Percentiles rank a stretch among this genome's conserved stretches.
phyloP scores from a whole-genome alignment of 2,329 filamentous ascomycete genomes.

The Aspergillus sp. region DNA sequence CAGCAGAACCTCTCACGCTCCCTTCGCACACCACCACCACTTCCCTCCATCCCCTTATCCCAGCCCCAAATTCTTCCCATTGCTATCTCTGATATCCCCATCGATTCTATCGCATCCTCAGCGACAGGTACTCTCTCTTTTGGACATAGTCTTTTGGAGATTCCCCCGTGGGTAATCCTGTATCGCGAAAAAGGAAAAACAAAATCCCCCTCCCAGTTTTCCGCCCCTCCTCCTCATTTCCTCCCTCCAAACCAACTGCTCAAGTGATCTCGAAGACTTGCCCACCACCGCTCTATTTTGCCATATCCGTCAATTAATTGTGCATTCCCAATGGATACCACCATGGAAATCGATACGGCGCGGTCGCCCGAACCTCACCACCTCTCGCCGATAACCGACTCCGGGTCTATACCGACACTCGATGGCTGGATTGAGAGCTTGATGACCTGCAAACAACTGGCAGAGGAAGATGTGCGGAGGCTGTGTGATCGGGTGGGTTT shows the following conservation, averaged over 20 bases:
- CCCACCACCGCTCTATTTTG: constrained; percentile 7
- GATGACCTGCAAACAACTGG: constrained; percentile 97
- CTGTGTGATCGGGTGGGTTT: constrained; percentile 88
- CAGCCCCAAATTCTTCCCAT: constrained; percentile 1
- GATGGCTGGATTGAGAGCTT: constrained; percentile 98
- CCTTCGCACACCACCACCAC: constrained; percentile 4
- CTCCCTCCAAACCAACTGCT: neutral
- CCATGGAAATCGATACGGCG: constrained; percentile 92
- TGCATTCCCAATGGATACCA: constrained; percentile 69
- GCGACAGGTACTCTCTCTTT: constrained; percentile 5
- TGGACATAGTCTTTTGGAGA: constrained; percentile 1
- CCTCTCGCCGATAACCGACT: constrained; percentile 70
- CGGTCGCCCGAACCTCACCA: constrained; percentile 73
- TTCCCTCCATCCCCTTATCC: constrained; percentile 1
- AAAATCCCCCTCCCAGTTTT: constrained; percentile 10
- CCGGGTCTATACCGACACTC: constrained; percentile 81
- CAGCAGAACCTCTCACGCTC: neutral
- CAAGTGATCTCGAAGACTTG: neutral
- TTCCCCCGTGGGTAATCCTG: constrained; percentile 1
- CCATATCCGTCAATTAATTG: constrained; percentile 9
- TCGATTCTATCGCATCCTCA: neutral
- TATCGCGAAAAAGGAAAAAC: constrained; percentile 5
- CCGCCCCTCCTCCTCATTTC: constrained; percentile 19
- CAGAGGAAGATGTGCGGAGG: constrained; percentile 88
- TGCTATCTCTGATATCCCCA: constrained; percentile 5